Conservation (phyloP, 2,329 filamentous ascomycete genomes). For the Phialophora chinensis region DNA sequence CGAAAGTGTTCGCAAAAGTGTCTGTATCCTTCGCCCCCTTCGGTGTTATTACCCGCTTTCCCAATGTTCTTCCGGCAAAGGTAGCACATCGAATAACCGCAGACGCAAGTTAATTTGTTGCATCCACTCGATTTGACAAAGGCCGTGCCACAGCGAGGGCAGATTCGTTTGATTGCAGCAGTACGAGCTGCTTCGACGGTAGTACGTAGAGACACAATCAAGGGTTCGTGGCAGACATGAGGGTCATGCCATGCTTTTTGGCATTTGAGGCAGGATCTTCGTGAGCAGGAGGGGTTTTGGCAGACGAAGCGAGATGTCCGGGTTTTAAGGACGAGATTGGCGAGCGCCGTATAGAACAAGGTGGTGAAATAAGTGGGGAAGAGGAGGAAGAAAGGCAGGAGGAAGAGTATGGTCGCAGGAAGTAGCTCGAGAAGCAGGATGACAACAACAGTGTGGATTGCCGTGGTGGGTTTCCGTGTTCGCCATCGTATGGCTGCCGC, state of each 20-base stretch:
- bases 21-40: constrained; percentile 72
- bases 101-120: constrained; percentile 95
- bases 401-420: constrained; percentile 59
- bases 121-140: constrained; percentile 95
- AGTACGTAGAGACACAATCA: constrained; percentile 79
- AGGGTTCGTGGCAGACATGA: constrained; percentile 87
- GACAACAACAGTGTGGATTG: constrained; percentile 58
- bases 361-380: constrained; percentile 60
- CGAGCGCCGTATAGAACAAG: constrained; percentile 63
- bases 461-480: constrained; percentile 59
- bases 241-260: constrained; percentile 83
- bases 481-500: constrained; percentile 61
- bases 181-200: constrained; percentile 93
- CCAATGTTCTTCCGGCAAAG: constrained; percentile 72
- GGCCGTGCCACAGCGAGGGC: constrained; percentile 84
- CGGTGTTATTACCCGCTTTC: constrained; percentile 34
- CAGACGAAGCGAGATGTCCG: constrained; percentile 81
- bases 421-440: constrained; percentile 53
- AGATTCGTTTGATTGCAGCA: constrained; percentile 91
- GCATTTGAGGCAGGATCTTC: constrained; percentile 80
- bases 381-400: constrained; percentile 59
- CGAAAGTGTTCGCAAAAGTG: constrained; percentile 98
- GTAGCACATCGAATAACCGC: constrained; percentile 98
- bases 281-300: constrained; percentile 69
- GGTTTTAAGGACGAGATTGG: constrained; percentile 70